phyloP scores from a whole-genome alignment of 352 stramenopile genomes.

The Phytophthora sp. region DNA sequence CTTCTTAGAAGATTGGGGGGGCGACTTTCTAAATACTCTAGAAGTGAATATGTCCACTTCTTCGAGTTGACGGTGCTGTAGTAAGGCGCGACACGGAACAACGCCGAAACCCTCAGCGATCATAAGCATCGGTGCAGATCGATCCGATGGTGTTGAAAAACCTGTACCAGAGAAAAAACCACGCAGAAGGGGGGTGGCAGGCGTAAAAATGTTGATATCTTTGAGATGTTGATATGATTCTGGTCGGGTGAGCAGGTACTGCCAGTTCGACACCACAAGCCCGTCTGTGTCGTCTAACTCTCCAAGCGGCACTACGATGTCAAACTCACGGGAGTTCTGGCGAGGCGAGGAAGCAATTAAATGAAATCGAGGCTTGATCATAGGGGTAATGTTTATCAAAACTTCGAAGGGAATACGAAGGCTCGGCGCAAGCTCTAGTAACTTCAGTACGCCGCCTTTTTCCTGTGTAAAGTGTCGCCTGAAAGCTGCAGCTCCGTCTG shows the following conservation, averaged over 20 bases:
- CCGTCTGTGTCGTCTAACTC: conserved; percentile 37
- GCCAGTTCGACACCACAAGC: conserved; percentile 21
- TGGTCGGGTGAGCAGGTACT: conserved; percentile 6
- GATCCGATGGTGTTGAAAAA: conserved; percentile 87
- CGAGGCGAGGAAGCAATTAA: conserved; percentile 90
- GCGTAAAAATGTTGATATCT: not conserved
- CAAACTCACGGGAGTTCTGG: conserved; percentile 64
- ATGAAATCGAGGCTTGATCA: conserved; percentile 92
- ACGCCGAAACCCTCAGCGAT: conserved; percentile 94
- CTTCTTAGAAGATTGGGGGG: not conserved
- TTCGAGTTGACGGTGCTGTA: conserved; percentile 38
- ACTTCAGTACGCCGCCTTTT: conserved; percentile 69
- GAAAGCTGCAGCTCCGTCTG: conserved; percentile 84
- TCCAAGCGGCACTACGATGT: conserved; percentile 92
- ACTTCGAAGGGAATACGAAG: conserved; percentile 63
- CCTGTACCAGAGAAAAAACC: conserved; percentile 89
- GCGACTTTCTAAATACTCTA: not conserved
- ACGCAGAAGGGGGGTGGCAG: conserved; percentile 25
- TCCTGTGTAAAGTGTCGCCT: conserved; percentile 66
- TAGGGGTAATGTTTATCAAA: conserved; percentile 82
- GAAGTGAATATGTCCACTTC: not conserved
- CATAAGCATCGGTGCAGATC: conserved; percentile 85
- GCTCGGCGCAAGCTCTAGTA: conserved; percentile 70
- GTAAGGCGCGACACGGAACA: conserved; percentile 83
- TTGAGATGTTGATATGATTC: not conserved